These are phyloP conservation scores for Oryza nivara DNA, from an alignment of 176 grass and related monocot genomes.

Conservation along the genomic window DNA sequence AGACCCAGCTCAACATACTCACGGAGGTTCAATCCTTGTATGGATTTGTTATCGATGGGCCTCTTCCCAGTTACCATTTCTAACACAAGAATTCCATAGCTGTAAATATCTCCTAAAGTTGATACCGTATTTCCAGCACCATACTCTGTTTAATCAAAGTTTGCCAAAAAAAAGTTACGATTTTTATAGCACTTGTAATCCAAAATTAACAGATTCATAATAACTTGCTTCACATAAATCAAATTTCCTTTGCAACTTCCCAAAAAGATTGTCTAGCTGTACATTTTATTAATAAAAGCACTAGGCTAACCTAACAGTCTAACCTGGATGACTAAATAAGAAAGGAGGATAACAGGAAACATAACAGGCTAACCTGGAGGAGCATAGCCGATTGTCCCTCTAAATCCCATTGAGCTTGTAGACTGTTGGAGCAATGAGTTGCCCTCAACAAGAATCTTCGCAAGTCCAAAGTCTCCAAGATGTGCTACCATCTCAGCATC, in stretches of 20 bases:
- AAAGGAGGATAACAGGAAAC: not conserved
- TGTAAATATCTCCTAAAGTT: slow-evolving; percentile 50
- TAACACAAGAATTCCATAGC: slow-evolving; percentile 52
- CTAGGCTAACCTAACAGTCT: too few relatives aligned
- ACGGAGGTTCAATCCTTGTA: slow-evolving; percentile 23
- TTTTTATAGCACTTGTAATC: not conserved
- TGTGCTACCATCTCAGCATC: slow-evolving; percentile 35
- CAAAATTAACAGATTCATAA: not conserved
- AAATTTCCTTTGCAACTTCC: too few relatives aligned
- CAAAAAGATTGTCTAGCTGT: not conserved
- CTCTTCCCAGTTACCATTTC: slow-evolving; percentile 45
- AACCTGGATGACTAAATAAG: not conserved
- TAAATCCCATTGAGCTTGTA: not conserved
- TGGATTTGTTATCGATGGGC: slow-evolving; percentile 34
- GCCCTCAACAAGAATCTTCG: slow-evolving; percentile 19
- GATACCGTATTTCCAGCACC: slow-evolving; percentile 43
- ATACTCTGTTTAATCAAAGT: slow-evolving; percentile 2
- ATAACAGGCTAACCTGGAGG: slow-evolving; percentile 8
- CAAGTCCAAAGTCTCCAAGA: slow-evolving; percentile 34
- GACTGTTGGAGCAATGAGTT: not conserved
- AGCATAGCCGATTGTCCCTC: slow-evolving; percentile 44
- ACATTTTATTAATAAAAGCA: not conserved
- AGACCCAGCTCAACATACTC: slow-evolving; percentile 34
- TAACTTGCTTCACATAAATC: not conserved
- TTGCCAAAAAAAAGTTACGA: not conserved